phyloP scores from a whole-genome alignment of 768 basidiomycete species.

The Podaxis mareebaensis region DNA sequence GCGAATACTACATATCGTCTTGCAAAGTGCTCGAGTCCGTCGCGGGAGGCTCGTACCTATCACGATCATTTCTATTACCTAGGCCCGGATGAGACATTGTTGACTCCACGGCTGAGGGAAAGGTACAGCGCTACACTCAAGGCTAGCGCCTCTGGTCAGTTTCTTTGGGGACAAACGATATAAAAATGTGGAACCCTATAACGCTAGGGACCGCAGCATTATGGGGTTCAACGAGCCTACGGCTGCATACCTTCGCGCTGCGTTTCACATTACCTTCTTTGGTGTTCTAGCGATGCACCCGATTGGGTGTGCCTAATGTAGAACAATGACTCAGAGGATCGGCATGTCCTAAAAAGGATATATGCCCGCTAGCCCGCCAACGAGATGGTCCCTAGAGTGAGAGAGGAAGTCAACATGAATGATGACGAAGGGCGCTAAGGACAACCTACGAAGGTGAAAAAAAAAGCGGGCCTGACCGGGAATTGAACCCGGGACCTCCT shows the following conservation, averaged over 20 bases:
- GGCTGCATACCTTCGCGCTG: background rate
- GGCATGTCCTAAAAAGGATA: background rate
- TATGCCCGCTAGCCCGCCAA: background rate
- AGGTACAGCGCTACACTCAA: background rate
- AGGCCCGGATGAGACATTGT: background rate
- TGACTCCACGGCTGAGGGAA: background rate
- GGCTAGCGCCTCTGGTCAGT: background rate
- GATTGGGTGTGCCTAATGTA: background rate
- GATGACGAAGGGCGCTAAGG: no score
- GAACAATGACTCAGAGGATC: background rate
- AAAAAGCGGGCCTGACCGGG: conserved; percentile 66
- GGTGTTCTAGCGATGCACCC: background rate
- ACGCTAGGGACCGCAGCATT: background rate
- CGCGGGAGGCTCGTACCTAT: background rate
- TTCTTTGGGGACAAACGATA: background rate
- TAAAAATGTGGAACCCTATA: background rate
- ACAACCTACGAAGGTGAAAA: background rate
- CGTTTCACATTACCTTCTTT: background rate
- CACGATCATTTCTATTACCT: background rate
- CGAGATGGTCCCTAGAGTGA: no score
- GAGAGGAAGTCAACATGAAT: background rate
- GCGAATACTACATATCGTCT: background rate
- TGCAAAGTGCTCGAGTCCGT: background rate
- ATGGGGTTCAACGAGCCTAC: no score
- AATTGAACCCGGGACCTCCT: conserved; percentile 90